Evolutionary conservation across 2,329 filamentous ascomycete species (phyloP).

Genomic region (Fusarium vanettenii): DNA sequence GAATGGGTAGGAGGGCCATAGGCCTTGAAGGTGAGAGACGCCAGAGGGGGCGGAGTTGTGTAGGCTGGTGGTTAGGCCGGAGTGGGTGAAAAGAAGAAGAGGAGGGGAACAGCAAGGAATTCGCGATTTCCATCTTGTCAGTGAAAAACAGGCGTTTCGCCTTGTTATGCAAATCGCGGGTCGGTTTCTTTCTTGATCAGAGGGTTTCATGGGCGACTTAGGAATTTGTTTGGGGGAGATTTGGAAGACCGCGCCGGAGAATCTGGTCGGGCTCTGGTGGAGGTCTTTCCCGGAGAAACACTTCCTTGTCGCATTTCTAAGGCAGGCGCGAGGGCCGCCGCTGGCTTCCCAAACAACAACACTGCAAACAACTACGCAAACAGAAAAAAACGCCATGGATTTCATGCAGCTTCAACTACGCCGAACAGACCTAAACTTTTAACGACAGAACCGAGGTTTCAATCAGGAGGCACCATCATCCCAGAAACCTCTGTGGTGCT

Average conservation of each 20-base stretch:
- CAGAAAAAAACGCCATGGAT: neutral
- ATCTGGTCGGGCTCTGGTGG: neutral
- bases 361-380: neutral
- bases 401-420: neutral
- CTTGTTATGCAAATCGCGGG: too few species aligned
- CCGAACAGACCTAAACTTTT: neutral
- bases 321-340: neutral
- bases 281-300: neutral
- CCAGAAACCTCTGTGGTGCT: neutral
- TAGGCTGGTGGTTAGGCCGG: neutral
- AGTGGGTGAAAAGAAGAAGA: neutral
- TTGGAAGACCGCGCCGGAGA: neutral
- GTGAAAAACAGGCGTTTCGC: too few species aligned
- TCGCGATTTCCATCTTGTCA: too few species aligned
- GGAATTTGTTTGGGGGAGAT: neutral
- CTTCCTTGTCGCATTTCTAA: neutral
- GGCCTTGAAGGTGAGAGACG: neutral
- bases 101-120: neutral
- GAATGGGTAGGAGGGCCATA: neutral
- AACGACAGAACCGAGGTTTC: neutral
- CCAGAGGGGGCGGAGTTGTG: neutral
- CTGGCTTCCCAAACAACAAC: neutral
- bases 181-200: neutral
- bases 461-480: neutral
- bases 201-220: neutral